Evolutionary conservation across 2,329 filamentous ascomycete genomes (phyloP).

Genomic region (Phoma sp.): DNA sequence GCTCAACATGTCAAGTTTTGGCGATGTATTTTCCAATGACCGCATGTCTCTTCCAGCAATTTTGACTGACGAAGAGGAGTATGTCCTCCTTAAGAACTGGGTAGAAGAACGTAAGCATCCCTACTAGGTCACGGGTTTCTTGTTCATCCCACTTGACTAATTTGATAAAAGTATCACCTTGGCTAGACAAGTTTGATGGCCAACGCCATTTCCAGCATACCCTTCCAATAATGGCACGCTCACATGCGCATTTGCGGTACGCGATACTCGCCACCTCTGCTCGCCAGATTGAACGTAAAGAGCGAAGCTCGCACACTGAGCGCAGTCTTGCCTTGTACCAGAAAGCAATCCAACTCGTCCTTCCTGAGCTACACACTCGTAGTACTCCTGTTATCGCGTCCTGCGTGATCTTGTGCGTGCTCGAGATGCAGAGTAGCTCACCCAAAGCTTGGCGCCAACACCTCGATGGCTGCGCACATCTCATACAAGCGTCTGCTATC

Average conservation of each 20-base stretch:
- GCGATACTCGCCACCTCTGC: slow-evolving; percentile 63
- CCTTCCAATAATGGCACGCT: slow-evolving; percentile 58
- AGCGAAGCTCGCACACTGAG: slow-evolving; percentile 52
- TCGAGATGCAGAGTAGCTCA: slow-evolving; percentile 58
- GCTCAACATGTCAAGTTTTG: not conserved
- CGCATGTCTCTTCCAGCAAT: not conserved
- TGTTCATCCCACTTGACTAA: not conserved
- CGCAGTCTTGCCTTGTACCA: slow-evolving; percentile 63
- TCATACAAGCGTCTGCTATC: slow-evolving; percentile 60
- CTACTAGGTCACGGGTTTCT: not conserved
- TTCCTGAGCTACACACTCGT: slow-evolving; percentile 52
- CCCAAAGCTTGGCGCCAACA: slow-evolving; percentile 62
- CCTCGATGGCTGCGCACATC: slow-evolving; percentile 62
- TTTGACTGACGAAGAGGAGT: not conserved
- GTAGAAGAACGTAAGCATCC: not conserved
- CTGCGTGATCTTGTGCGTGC: slow-evolving; percentile 55
- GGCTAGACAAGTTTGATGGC: slow-evolving; percentile 65
- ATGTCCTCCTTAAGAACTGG: not conserved
- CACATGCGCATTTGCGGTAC: slow-evolving; percentile 58
- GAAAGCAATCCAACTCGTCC: slow-evolving; percentile 58
- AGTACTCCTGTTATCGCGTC: slow-evolving; percentile 56
- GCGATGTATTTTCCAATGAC: not conserved
- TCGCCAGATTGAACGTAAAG: slow-evolving; percentile 61
- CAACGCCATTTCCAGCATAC: slow-evolving; percentile 60
- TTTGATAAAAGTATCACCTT: slow-evolving; percentile 25